phyloP scores from a whole-genome alignment of 2,329 filamentous ascomycete species.

The Tympanopsis confertula region DNA sequence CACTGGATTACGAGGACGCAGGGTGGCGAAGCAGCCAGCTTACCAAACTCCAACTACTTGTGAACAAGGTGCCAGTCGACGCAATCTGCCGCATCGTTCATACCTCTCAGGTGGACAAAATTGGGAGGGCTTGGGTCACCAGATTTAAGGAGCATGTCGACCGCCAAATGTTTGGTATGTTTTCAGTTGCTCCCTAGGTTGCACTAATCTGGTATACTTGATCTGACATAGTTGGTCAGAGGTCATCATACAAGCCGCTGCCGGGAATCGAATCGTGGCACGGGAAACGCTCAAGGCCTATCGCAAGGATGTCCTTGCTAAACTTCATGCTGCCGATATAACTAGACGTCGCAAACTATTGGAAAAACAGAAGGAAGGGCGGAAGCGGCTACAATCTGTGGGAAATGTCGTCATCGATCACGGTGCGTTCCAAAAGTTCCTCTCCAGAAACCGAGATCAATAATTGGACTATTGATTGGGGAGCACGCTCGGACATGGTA shows the following conservation, averaged over 20 bases:
- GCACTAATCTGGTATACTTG: no score
- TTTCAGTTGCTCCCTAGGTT: no score
- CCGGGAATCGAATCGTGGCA: slow-evolving; percentile 48
- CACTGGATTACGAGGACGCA: slow-evolving; percentile 54
- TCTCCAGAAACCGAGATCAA: no score
- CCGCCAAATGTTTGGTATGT: slow-evolving; percentile 48
- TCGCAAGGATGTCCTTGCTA: slow-evolving; percentile 51
- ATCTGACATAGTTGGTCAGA: slow-evolving; percentile 15
- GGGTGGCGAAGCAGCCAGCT: slow-evolving; percentile 49
- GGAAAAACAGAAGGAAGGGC: slow-evolving; percentile 60
- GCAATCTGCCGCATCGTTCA: slow-evolving; percentile 56
- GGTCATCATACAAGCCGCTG: slow-evolving; percentile 55
- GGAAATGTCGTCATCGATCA: slow-evolving; percentile 49
- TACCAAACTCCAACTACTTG: slow-evolving; percentile 53
- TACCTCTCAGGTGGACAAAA: slow-evolving; percentile 41
- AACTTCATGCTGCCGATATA: slow-evolving; percentile 54
- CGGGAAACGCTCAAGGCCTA: slow-evolving; percentile 59
- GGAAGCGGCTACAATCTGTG: slow-evolving; percentile 46
- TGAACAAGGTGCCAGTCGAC: slow-evolving; percentile 57
- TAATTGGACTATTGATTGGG: no score
- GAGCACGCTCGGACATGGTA: no score
- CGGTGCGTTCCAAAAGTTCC: slow-evolving; percentile 56
- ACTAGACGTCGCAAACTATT: slow-evolving; percentile 49
- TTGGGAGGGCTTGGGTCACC: slow-evolving; percentile 53
- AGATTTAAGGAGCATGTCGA: slow-evolving; percentile 64